phyloP scores from a whole-genome alignment of 1,139 yeast genomes.

The Saccharomyces hybrid region DNA sequence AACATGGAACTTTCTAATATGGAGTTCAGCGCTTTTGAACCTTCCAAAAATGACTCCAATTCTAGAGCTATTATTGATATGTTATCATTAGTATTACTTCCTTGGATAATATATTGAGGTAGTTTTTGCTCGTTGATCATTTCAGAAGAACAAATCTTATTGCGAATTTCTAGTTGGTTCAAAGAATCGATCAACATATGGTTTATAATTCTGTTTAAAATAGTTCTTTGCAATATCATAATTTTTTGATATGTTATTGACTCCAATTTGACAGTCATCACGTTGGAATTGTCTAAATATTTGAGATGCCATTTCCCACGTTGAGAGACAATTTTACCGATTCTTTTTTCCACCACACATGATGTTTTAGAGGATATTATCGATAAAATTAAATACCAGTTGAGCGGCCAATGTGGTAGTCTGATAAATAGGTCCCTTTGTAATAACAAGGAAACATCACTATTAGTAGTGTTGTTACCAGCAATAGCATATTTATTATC shows the following conservation, averaged over 20 bases:
- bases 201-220: constrained; percentile 54
- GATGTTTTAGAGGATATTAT: constrained; percentile 44
- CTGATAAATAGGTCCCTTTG: constrained; percentile 49
- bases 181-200: constrained; percentile 60
- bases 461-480: constrained; percentile 1
- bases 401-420: constrained; percentile 58
- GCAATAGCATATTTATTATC: constrained; percentile 8
- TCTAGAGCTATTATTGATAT: constrained; percentile 25
- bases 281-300: constrained; percentile 38
- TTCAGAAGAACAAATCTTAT: constrained; percentile 21
- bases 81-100: constrained; percentile 3
- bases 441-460: constrained; percentile 10
- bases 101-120: constrained; percentile 21
- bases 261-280: constrained; percentile 25
- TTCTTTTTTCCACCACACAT: constrained; percentile 41
- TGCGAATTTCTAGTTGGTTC: constrained; percentile 30
- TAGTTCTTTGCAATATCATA: constrained; percentile 41
- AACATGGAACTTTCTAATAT: constrained; percentile 29
- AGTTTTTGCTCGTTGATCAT: constrained; percentile 9
- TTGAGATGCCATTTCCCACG: constrained; percentile 56
- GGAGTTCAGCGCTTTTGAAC: constrained; percentile 24
- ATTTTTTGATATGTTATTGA: constrained; percentile 45
- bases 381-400: constrained; percentile 58
- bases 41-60: constrained; percentile 28
- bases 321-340: constrained; percentile 51